Evolutionary conservation across 1,139 yeast genomes (phyloP).

Genomic region (Zygoascus meyerae): DNA sequence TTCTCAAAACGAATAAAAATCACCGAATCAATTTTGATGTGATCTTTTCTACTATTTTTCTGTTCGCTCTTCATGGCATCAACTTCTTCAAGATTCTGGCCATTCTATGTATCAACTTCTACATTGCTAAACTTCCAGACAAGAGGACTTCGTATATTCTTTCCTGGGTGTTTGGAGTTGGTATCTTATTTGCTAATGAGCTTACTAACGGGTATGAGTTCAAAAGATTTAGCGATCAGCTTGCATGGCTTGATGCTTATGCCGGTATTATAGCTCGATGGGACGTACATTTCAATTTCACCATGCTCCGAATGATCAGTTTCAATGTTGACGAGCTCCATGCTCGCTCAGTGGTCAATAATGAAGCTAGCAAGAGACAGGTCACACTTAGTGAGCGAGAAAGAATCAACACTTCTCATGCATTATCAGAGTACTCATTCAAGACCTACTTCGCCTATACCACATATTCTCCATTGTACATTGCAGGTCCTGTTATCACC

Average conservation of each 20-base stretch:
- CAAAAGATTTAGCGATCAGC: conserved; percentile 37
- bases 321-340: conserved; percentile 65
- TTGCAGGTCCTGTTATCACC: conserved; percentile 92
- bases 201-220: conserved; percentile 50
- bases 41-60: conserved; percentile 60
- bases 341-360: conserved; percentile 12
- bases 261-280: conserved; percentile 78
- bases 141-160: conserved; percentile 21
- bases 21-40: conserved; percentile 59
- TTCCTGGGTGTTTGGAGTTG: conserved; percentile 77
- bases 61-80: conserved; percentile 76
- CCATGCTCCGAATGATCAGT: conserved; percentile 76
- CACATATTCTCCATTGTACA: conserved; percentile 79
- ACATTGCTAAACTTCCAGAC: conserved; percentile 42
- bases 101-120: conserved; percentile 53
- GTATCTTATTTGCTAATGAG: conserved; percentile 73
- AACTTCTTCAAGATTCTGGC: conserved; percentile 55
- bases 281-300: conserved; percentile 94
- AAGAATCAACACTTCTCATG: conserved; percentile 62
- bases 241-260: conserved; percentile 42
- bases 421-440: conserved; percentile 51
- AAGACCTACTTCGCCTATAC: conserved; percentile 68
- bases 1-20: neutral
- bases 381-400: conserved; percentile 20
- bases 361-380: neutral